Evolutionary conservation across 768 basidiomycete species (phyloP), one percentile per base, ranked within the genome.

Genomic region (Podaxis sp.): DNA sequence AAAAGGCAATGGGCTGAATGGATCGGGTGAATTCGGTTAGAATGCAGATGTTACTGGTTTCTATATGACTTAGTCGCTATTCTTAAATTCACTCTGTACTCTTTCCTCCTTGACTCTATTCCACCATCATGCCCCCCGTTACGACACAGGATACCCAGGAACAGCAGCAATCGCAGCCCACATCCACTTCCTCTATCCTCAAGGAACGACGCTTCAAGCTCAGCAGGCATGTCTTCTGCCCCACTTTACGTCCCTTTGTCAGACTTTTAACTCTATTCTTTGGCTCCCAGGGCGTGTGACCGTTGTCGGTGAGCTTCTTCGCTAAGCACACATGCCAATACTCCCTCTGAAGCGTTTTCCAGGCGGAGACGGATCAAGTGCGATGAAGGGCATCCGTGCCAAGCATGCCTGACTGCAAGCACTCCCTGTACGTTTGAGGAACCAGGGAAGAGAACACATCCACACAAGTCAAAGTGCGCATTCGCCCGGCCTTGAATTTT

Each of bases 131-230:
- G 81, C 78, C 81, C 67, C 81, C 80, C 73, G 72, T 77, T 57
- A 79, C 78, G 57, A 77, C 77, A 22, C 67, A 74, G 15, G 77
- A 80, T 62, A 70, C 72, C 0, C 81, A 82, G 62, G 81, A 83
- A 57, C 82, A 84, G 63, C 70, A 76, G 48, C 59, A 63, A 57
- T 9, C 58, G 52, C 51, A 55, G 44, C 48, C 71, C 0, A 68
- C 75, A 6, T 67, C 82, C 0, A 69, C 84, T 0, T 75, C 81
- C 28, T 82, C 81, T 8, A 79, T 86, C 2, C 79, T 90, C 63
- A 93, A 92, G 74, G 92, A 94, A 69, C 81, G 92, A 59, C 84
- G 92, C 57, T 93, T 94, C 80, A 94, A 94, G 79, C 77, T 94
- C 63, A 92, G 89, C 84, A 89, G 92, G 92, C 90, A 64, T 42